A percentile compares a stretch with the other conserved stretches of the same genome.
These are phyloP conservation scores for Evernia prunastri DNA, from an alignment of 495 filamentous ascomycete species.

Conservation along the genomic window DNA sequence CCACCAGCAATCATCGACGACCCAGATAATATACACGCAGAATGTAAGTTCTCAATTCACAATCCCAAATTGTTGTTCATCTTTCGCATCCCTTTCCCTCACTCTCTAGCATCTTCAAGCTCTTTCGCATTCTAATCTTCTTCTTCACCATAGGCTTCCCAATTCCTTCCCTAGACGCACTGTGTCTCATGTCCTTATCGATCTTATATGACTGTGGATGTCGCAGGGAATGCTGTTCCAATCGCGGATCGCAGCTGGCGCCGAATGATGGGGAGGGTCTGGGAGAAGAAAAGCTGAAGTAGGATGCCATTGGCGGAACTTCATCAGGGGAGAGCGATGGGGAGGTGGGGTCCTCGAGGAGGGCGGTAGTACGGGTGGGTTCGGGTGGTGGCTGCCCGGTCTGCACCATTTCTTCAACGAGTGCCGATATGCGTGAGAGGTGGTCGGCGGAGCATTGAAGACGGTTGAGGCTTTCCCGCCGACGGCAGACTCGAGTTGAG, in stretches of 20 bases:
- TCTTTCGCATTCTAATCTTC: constrained; percentile 24
- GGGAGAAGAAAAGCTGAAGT: constrained; percentile 9
- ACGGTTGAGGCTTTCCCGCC: constrained; percentile 16
- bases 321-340: constrained; percentile 14
- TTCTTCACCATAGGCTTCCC: constrained; percentile 20
- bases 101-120: constrained; percentile 13
- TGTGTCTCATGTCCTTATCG: constrained; percentile 15
- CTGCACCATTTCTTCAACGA: constrained; percentile 20
- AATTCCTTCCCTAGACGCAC: constrained; percentile 15
- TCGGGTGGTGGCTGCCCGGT: constrained; percentile 6
- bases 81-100: constrained; percentile 6
- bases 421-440: constrained; percentile 18
- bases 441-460: constrained; percentile 20
- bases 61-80: not conserved
- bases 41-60: constrained; percentile 1
- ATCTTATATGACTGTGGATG: constrained; percentile 15
- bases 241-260: not conserved
- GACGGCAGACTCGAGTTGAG: constrained; percentile 18
- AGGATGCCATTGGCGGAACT: constrained; percentile 7
- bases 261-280: constrained; percentile 1
- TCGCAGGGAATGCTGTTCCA: constrained; percentile 10
- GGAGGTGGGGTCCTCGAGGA: constrained; percentile 9
- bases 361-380: not conserved
- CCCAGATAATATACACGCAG: constrained; percentile 1
- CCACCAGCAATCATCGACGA: not conserved